Conservation (phyloP, 306 rosid species). For the Rosa lucieae region DNA sequence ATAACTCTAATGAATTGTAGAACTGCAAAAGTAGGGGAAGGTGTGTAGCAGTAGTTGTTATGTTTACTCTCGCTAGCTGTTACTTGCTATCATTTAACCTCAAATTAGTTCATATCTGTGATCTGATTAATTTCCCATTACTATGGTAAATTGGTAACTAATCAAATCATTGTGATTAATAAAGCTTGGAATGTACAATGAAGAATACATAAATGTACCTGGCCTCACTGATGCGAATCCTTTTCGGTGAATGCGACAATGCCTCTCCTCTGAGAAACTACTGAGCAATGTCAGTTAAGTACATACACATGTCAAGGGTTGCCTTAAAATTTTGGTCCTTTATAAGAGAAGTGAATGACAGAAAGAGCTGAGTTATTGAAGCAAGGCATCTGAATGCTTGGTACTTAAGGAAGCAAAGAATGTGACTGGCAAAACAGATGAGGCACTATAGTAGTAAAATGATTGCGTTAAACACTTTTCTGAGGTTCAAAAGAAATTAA, state of each 20-base stretch:
- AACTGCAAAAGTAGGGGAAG: not conserved
- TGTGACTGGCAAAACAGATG: not conserved
- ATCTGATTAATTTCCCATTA: not conserved
- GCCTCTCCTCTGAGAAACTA: not conserved
- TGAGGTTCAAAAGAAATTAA: not conserved
- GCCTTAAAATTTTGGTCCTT: not conserved
- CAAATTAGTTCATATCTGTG: not conserved
- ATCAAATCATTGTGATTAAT: not conserved
- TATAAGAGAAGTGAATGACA: slow-evolving; percentile 7
- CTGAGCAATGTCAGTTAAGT: not conserved
- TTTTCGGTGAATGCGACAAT: slow-evolving; percentile 1
- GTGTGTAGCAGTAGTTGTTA: not conserved
- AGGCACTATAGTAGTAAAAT: not conserved
- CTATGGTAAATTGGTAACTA: not conserved
- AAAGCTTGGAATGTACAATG: not conserved
- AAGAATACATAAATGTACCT: slow-evolving; percentile 8
- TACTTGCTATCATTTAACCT: not conserved
- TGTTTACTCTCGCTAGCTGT: not conserved
- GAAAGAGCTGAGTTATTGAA: slow-evolving; percentile 6
- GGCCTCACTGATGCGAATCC: slow-evolving; percentile 1
- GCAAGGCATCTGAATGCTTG: slow-evolving; percentile 27
- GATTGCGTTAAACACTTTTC: not conserved
- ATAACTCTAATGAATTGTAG: not conserved
- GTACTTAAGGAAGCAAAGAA: slow-evolving; percentile 29
- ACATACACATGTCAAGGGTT: not conserved